Base-by-base conservation (phyloP, 805 yeast species). In the Nakazawaea ernobii region DNA sequence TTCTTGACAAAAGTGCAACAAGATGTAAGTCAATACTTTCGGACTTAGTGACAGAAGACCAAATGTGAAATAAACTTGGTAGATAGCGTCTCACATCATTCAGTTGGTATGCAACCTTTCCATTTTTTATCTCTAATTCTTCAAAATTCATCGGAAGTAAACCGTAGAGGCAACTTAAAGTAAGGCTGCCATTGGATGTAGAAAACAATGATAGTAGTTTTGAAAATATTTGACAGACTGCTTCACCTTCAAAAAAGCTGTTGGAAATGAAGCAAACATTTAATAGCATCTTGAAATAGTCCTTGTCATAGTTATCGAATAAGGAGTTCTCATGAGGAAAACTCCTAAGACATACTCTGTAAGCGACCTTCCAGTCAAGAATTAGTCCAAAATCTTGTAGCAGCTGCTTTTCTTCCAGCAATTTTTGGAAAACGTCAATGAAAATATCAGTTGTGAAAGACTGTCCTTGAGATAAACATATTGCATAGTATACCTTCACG, bases 381-480 rank as follows among this genome's bases (percentile, higher is more conserved):
- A 39, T 49, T 30, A 82, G 65, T 1, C 78, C 78, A 30, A 58
- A 53, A 14, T 60, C 62, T 29, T 58, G 56, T 43, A 82, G 55
- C 9, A 77, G 57, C 3, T 57, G 57, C 32, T 66, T 64, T 53
- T 79, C 76, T 45, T 73, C 71, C 10, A 84, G 76, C 43, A 92
- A 68, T 1, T 71, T 59, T 42, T 75, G 75, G 50, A 89, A 82
- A 55, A 83, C 73, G 37, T 77, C 77, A 8, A 80, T 75, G 60
- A 84, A 88, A 43, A 82, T 69, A 24, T 71, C 75, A 43, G 84
- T 62, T 46, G 82, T 77, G 20, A 83, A 58, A 30, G 73, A 73
- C 56, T 88, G 96, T 6, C 94, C 90, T 36, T 88, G 75, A 1
- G 84, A 78, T 27, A 90, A 66, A 35, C 87, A 73, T 26, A 94